Evolutionary conservation across 2,329 filamentous ascomycete species (phyloP), one percentile per base, ranked within the genome.

Genomic region (Huntiella omanensis): DNA sequence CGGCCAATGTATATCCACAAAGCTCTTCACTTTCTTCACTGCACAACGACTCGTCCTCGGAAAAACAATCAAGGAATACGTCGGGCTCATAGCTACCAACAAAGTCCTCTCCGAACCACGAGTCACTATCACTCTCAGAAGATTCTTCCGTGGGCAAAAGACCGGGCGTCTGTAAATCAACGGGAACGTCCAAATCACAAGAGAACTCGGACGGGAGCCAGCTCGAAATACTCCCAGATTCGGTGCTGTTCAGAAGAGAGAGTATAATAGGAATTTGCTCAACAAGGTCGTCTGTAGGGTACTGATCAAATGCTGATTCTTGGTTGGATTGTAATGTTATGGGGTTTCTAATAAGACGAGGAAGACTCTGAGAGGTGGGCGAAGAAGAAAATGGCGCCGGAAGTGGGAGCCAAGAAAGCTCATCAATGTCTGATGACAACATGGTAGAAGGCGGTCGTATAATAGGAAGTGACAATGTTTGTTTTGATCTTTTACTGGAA

Each of bases 341-440:
- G 11, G 33, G 40, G 13, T 43, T 43, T 12, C 28, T 32, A 17
- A 43, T 19, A n/a, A 43, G 28, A 16, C 40, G 13, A 16, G 40
- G 40, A 19, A 32, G 40, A 32, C 32, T 32, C 15, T 10, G 22
- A 2, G 17, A 16, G 4, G 28, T 13, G 11, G 13, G 13, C 17
- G 13, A 11, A 12, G 22, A 35, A 8, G 37, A 33, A 33, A 45
- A 44, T 10, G 47, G 47, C 33, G 34, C 17, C 16, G 41, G 42
- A 33, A 45, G 17, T 13, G 47, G 47, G 16, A 43, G 42, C 47
- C 47, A 49, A 8, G 35, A 33, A 22, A 43, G 15, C 33, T 35
- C 41, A 13, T 42, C 45, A 19, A 43, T 13, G 32, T 43, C 34
- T 17, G 13, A 16, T 15, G 16, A 40, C 12, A 19, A 40, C 13